Conservation (phyloP, 2,329 filamentous ascomycete species). For the Verticillium klebahnii region DNA sequence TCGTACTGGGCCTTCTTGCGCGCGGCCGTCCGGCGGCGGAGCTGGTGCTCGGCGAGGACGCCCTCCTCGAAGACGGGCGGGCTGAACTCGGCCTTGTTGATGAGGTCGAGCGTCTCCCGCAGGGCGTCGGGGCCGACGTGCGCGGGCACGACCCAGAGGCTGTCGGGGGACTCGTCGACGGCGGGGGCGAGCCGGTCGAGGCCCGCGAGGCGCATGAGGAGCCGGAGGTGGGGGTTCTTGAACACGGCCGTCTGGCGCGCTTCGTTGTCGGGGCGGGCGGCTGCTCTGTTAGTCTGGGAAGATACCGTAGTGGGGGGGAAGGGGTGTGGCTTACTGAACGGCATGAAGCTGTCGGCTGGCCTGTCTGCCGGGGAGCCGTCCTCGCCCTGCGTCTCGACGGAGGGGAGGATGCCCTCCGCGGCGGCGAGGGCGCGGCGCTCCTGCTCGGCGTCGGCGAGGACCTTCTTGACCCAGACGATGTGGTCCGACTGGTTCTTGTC, state of each 20-base stretch:
- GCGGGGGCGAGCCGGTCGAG: slow-evolving; percentile 54
- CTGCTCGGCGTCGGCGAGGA: slow-evolving; percentile 61
- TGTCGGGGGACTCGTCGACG: slow-evolving; percentile 67
- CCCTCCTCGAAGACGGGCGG: slow-evolving; percentile 76
- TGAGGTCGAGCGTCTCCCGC: slow-evolving; percentile 62
- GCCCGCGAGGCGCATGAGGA: slow-evolving; percentile 74
- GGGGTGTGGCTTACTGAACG: slow-evolving; percentile 43
- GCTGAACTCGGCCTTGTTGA: slow-evolving; percentile 73
- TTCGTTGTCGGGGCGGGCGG: slow-evolving; percentile 60
- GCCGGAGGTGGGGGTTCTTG: slow-evolving; percentile 81
- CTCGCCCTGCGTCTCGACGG: slow-evolving; percentile 22
- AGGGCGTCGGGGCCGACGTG: slow-evolving; percentile 60
- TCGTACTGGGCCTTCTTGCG: slow-evolving; percentile 61
- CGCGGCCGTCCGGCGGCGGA: slow-evolving; percentile 64
- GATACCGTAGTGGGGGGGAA: background rate
- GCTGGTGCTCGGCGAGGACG: slow-evolving; percentile 67
- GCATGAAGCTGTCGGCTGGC: slow-evolving; percentile 30
- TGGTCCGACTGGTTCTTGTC: slow-evolving; percentile 74
- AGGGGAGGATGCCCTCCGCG: slow-evolving; percentile 58
- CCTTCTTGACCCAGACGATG: slow-evolving; percentile 75
- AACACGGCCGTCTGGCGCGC: slow-evolving; percentile 71
- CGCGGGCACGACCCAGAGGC: slow-evolving; percentile 73
- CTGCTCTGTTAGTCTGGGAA: slow-evolving; percentile 27
- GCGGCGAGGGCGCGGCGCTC: slow-evolving; percentile 76
- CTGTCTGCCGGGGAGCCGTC: slow-evolving; percentile 21